phyloP scores from a whole-genome alignment of 2,329 filamentous ascomycete species.

The Xylaria sp. region DNA sequence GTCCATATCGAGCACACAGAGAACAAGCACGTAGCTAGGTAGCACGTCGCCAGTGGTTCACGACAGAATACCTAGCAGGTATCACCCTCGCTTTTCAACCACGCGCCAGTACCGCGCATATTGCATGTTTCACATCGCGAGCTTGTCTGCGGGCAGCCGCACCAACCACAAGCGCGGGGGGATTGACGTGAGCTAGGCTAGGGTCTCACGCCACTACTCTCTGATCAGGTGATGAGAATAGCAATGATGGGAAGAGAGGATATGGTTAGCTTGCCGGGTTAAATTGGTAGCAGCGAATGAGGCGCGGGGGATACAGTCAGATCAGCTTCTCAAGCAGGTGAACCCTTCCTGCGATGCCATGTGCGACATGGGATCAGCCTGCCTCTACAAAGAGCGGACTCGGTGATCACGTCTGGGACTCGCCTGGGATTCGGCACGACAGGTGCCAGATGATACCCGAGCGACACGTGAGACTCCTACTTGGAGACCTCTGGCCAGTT shows the following conservation, averaged over 20 bases:
- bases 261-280: conserved; percentile 16
- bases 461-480: not conserved
- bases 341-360: conserved; percentile 11
- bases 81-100: conserved; percentile 13
- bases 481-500: not conserved
- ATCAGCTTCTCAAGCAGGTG: conserved; percentile 12
- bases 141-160: not conserved
- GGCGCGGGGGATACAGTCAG: conserved; percentile 19
- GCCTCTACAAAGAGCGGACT: conserved; percentile 9
- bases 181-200: conserved; percentile 5
- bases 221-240: conserved; percentile 17
- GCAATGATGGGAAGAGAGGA: conserved; percentile 12
- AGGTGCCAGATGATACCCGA: not conserved
- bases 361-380: conserved; percentile 15
- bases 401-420: conserved; percentile 3
- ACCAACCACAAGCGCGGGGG: conserved; percentile 20
- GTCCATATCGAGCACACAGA: conserved; percentile 6
- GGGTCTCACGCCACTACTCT: conserved; percentile 12
- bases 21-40: conserved; percentile 1
- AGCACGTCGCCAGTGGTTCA: not conserved
- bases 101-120: conserved; percentile 24
- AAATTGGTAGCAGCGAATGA: conserved; percentile 12
- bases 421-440: not conserved
- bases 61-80: not conserved
- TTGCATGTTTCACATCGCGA: not conserved